Percentiles rank a stretch among this genome's conserved stretches.
phyloP scores from a whole-genome alignment of 345 rosid species.

The Anacardium occidentale region DNA sequence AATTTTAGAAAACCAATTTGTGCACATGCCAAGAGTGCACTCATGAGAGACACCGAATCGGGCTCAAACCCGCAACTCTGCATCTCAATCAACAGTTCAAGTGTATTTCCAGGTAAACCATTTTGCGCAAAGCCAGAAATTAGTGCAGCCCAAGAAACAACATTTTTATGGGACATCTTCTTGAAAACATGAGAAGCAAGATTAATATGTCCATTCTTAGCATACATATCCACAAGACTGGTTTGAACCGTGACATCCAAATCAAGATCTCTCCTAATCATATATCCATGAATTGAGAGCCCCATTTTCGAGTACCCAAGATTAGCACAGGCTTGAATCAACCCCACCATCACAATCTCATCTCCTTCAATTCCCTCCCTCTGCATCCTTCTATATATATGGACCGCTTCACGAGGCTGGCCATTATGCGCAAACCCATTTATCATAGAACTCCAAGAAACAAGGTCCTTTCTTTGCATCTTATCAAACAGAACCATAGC shows the following conservation, averaged over 20 bases:
- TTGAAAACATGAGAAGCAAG: conserved; percentile 49
- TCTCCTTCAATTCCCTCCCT: conserved; percentile 61
- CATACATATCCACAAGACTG: conserved; percentile 69
- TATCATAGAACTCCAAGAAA: conserved; percentile 75
- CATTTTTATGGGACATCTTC: conserved; percentile 44
- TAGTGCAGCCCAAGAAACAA: conserved; percentile 58
- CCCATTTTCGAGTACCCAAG: conserved; percentile 51
- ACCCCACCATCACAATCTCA: conserved; percentile 48
- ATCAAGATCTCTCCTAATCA: conserved; percentile 46
- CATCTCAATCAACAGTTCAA: conserved; percentile 54
- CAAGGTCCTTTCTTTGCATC: conserved; percentile 57
- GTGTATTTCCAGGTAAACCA: conserved; percentile 47
- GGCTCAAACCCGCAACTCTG: conserved; percentile 49
- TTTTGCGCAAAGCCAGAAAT: conserved; percentile 67
- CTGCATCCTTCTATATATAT: conserved; percentile 54
- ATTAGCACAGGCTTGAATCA: conserved; percentile 63
- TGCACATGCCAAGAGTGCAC: conserved; percentile 54
- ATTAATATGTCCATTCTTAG: conserved; percentile 56
- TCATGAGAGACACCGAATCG: conserved; percentile 52
- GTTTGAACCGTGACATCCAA: conserved; percentile 49
- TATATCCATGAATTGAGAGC: conserved; percentile 57
- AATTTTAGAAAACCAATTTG: conserved; percentile 56
- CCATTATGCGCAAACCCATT: conserved; percentile 55
- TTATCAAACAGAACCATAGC: conserved; percentile 51
- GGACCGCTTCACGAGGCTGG: conserved; percentile 46